A percentile compares a stretch with the other conserved stretches of the same genome.
Conservation (phyloP, 495 filamentous ascomycete genomes). For the Annulohypoxylon moriforme region DNA sequence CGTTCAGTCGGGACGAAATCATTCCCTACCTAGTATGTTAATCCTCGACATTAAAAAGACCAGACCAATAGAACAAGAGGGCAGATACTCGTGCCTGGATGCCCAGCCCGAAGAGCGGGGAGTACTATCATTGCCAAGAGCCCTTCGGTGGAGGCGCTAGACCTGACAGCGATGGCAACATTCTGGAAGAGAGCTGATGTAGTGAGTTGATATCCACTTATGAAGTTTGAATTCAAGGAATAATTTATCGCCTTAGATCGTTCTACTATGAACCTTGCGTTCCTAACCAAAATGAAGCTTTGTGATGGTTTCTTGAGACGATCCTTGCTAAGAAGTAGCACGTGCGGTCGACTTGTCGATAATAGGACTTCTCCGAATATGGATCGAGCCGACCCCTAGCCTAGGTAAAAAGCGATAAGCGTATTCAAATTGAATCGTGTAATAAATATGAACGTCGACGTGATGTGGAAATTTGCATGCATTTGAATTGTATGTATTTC, state of each 20-base stretch:
- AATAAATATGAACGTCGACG: neutral
- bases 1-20: conserved; percentile 7
- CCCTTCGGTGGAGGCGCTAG: conserved; percentile 7
- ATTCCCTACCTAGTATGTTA: neutral
- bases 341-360: conserved; percentile 3
- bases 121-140: conserved; percentile 3
- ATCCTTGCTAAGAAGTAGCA: neutral
- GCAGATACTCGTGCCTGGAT: conserved; percentile 15
- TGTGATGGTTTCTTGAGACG: neutral
- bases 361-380: neutral
- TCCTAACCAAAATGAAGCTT: neutral
- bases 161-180: neutral
- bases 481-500: neutral
- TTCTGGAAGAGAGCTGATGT: neutral
- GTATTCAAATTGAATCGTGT: neutral
- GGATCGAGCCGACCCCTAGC: neutral
- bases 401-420: neutral
- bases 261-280: neutral
- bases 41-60: neutral
- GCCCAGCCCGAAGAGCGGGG: conserved; percentile 7
- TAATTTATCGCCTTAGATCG: neutral
- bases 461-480: neutral
- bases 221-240: neutral
- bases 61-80: neutral
- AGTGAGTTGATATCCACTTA: neutral